Evolutionary conservation across 164 flowering plant genomes (phyloP).

Genomic region (Aristolochia californica): DNA sequence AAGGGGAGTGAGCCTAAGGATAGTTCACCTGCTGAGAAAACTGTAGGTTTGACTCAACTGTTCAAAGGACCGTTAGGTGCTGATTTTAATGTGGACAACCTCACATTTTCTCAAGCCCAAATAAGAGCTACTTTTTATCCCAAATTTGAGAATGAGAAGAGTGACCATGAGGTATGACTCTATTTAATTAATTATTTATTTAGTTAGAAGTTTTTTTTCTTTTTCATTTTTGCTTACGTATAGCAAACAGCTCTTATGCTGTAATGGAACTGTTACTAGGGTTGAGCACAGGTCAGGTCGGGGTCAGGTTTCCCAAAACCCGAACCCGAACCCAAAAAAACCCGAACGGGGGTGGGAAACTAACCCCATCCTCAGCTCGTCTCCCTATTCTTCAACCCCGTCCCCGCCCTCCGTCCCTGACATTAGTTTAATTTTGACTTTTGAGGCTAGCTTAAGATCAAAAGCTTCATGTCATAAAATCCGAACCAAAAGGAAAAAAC

Average conservation of each 20-base stretch:
- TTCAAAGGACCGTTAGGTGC: slow-evolving; percentile 38
- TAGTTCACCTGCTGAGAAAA: slow-evolving; percentile 14
- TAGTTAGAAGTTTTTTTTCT: background rate
- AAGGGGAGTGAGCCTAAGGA: slow-evolving; percentile 8
- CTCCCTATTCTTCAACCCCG: too few relatives aligned
- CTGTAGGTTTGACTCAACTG: slow-evolving; percentile 27
- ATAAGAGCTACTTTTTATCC: slow-evolving; percentile 96
- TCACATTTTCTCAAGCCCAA: slow-evolving; percentile 52
- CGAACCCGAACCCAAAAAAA: too few relatives aligned
- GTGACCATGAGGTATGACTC: slow-evolving; percentile 80
- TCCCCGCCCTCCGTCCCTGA: too few relatives aligned
- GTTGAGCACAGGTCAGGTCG: too few relatives aligned
- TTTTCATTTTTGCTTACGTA: background rate
- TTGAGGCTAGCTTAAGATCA: too few relatives aligned
- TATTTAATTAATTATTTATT: background rate
- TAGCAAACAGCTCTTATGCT: background rate
- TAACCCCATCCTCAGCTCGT: too few relatives aligned
- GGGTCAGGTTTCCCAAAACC: too few relatives aligned
- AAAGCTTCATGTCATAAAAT: too few relatives aligned
- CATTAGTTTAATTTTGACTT: too few relatives aligned
- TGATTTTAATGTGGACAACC: slow-evolving; percentile 55
- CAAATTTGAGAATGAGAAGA: slow-evolving; percentile 95
- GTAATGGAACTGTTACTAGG: too few relatives aligned
- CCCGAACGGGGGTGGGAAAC: too few relatives aligned
- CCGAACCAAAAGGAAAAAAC: too few relatives aligned